Conservation (phyloP, 495 filamentous ascomycete genomes). For the Tuber brumale region DNA sequence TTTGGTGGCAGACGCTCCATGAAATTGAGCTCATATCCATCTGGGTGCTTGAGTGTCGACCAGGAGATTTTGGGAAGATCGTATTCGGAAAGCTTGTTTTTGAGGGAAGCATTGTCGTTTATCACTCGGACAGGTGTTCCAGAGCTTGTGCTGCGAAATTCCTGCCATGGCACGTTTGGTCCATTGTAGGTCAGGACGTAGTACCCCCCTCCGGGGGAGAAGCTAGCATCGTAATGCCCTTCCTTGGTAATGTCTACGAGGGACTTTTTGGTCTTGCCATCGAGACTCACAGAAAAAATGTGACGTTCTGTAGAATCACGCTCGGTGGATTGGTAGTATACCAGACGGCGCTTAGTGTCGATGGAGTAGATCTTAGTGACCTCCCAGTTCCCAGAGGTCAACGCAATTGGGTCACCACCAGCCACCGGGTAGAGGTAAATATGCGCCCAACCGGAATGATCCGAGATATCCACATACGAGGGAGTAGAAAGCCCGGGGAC, state of each 20-base stretch:
- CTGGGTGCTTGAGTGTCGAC: constrained; percentile 48
- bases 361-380: constrained; percentile 49
- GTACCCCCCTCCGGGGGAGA: constrained; percentile 50
- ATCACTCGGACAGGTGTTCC: constrained; percentile 49
- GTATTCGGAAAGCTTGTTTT: constrained; percentile 47
- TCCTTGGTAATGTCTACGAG: constrained; percentile 49
- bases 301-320: constrained; percentile 52
- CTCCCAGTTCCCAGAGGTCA: constrained; percentile 55
- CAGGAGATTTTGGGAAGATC: constrained; percentile 50
- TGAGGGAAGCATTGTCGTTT: constrained; percentile 49
- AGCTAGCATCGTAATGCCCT: constrained; percentile 52
- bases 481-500: constrained; percentile 42
- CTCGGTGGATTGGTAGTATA: constrained; percentile 56
- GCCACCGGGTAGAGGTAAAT: constrained; percentile 52
- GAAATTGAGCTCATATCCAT: constrained; percentile 49
- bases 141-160: constrained; percentile 49
- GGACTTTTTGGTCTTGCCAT: constrained; percentile 45
- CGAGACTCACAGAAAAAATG: too few relatives aligned
- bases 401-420: constrained; percentile 45
- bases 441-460: constrained; percentile 53
- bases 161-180: constrained; percentile 54
- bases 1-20: constrained; percentile 49
- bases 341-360: constrained; percentile 47
- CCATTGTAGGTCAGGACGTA: constrained; percentile 54
- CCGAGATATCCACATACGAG: constrained; percentile 54